Percentiles rank a stretch among this genome's conserved stretches.
Conservation (phyloP, 495 filamentous ascomycete genomes). For the Podospora bellae-mahoneyi region DNA sequence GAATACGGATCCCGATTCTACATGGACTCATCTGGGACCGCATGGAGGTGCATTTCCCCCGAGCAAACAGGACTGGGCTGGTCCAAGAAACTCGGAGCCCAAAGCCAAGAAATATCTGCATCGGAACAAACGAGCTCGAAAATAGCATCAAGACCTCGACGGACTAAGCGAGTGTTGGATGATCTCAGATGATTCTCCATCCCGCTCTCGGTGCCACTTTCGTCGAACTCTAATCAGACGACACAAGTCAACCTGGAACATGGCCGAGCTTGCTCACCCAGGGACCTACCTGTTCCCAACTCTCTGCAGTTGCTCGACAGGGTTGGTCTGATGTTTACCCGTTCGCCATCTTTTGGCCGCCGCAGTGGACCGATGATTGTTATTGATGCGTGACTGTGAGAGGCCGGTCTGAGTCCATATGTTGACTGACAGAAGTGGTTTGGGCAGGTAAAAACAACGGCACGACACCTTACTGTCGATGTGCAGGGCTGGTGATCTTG, state of each 20-base stretch:
- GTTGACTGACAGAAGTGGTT: conserved; percentile 21
- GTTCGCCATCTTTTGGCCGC: not conserved
- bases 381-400: not conserved
- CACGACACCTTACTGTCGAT: conserved; percentile 11
- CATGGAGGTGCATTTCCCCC: not conserved
- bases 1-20: conserved; percentile 28
- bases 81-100: not conserved
- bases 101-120: not conserved
- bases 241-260: not conserved
- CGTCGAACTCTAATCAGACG: not conserved
- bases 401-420: not conserved
- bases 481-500: conserved; percentile 28
- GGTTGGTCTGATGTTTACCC: not conserved
- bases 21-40: conserved; percentile 1
- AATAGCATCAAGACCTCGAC: not conserved
- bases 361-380: not conserved
- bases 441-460: conserved; percentile 18
- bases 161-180: not conserved
- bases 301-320: too few species aligned
- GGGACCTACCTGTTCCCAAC: too few species aligned
- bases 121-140: not conserved
- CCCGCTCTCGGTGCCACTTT: not conserved
- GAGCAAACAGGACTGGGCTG: not conserved
- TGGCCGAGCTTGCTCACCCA: not conserved
- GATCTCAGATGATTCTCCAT: not conserved